Base-by-base conservation (phyloP, 2,329 filamentous ascomycete species). In the Chaetomiaceae sp. region DNA sequence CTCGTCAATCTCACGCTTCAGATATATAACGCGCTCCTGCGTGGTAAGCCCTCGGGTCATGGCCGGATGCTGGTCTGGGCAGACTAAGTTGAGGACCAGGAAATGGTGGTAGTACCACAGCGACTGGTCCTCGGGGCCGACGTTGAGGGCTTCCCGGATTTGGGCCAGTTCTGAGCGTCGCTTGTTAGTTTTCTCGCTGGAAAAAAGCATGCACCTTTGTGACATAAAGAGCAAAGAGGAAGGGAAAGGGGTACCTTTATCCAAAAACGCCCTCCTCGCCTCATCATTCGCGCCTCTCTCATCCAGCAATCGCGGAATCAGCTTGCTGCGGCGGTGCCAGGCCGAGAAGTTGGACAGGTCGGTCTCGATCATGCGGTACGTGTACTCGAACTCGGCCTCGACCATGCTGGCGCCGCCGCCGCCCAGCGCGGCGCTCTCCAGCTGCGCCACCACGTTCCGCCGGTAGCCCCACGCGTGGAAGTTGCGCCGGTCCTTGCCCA, bases 391-490 rank as follows among this genome's bases (percentile, higher is more conserved):
- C 64, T 98, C 93, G 14, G 74, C 61, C 65, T 95, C 84, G 2
- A 79, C 80, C 74, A 95, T 79, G 62, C 79, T 86, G 40, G 65
- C 64, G 1, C 75, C 77, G 6, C 67, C 64, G 1, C 75, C 77
- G 6, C 67, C 61, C 6, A 82, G 64, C 12, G 58, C 64, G 1
- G 66, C 35, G 45, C 76, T 78, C 64, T 95, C 88, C 2, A 97
- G 73, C 48, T 81, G 77, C n/a, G 74, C 69, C 3, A 96, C 82
- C 5, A 96, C 82, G 44, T 81, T 78, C 38, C 89, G 81, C 42
- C 93, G 76, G 64, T 98, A 98, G 35, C 84, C 83, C 93, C 93
- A 98, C 26, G 91, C 93, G 62, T 97, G 93, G 62, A 96, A 98
- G 62, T 98, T 98, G 41, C 93, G 81, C 52, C 78, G 84, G 65